phyloP scores from a whole-genome alignment of 768 basidiomycete genomes.

The Gloeostereum incarnatum region DNA sequence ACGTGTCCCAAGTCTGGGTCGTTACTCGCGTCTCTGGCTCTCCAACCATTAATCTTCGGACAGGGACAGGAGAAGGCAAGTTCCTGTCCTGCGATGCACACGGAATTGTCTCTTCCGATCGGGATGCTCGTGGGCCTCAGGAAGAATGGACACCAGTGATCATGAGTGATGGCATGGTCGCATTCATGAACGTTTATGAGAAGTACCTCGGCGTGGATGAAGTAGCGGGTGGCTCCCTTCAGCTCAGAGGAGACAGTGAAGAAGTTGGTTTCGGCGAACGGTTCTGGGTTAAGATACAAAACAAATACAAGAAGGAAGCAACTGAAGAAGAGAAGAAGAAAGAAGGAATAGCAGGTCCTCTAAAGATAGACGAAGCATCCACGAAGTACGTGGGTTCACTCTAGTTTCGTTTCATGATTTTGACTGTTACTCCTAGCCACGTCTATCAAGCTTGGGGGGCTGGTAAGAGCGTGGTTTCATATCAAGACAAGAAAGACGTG shows the following conservation, averaged over 20 bases:
- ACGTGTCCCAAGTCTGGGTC: slow-evolving; percentile 90
- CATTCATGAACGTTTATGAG: slow-evolving; percentile 84
- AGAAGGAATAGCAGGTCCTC: slow-evolving; percentile 37
- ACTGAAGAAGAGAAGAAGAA: slow-evolving; percentile 70
- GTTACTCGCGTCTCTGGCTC: slow-evolving; percentile 80
- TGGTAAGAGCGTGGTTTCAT: slow-evolving; percentile 60
- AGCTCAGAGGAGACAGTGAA: slow-evolving; percentile 78
- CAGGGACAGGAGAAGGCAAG: slow-evolving; percentile 82
- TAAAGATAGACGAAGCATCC: slow-evolving; percentile 59
- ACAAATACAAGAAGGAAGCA: slow-evolving; percentile 81
- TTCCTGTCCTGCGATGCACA: slow-evolving; percentile 85
- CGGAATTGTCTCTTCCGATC: slow-evolving; percentile 74
- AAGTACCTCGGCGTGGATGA: slow-evolving; percentile 83
- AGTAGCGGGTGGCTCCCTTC: slow-evolving; percentile 71
- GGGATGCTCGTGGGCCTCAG: slow-evolving; percentile 87
- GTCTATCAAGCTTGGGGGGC: slow-evolving; percentile 82
- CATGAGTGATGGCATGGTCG: slow-evolving; percentile 60
- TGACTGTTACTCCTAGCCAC: slow-evolving; percentile 34
- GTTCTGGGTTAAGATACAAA: slow-evolving; percentile 86
- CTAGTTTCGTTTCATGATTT: slow-evolving; percentile 1
- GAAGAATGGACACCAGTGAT: slow-evolving; percentile 91
- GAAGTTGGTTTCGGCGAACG: slow-evolving; percentile 79
- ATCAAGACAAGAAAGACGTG: slow-evolving; percentile 67
- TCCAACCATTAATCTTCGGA: slow-evolving; percentile 76
- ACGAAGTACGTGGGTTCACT: slow-evolving; percentile 49